Percentiles rank a stretch among this genome's conserved stretches.
Conservation (phyloP, 2,329 filamentous ascomycete species). For the Ophiostoma sp. region DNA sequence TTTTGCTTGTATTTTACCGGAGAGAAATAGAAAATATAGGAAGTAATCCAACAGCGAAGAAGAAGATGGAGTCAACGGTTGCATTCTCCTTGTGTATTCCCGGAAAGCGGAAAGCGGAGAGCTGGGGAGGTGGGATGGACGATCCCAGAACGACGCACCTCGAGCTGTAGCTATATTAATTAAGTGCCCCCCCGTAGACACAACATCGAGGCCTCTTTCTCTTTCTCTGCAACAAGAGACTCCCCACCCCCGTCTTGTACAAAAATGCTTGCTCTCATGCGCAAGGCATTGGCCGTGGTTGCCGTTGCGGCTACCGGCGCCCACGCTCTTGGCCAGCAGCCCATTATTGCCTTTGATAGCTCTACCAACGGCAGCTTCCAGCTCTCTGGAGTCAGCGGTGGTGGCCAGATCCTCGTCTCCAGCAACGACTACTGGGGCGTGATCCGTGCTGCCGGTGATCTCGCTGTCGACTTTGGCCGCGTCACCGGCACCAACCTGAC, state of each 20-base stretch:
- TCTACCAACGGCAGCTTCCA: slow-evolving; percentile 32
- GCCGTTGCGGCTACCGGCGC: slow-evolving; percentile 23
- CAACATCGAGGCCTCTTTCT: background rate
- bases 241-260: background rate
- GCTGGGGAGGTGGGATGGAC: background rate
- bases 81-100: background rate
- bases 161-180: background rate
- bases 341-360: slow-evolving; percentile 41
- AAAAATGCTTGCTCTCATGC: slow-evolving; percentile 16
- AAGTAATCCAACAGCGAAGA: background rate
- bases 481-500: slow-evolving; percentile 62
- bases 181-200: background rate
- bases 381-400: slow-evolving; percentile 34
- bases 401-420: slow-evolving; percentile 51
- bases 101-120: background rate
- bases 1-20: background rate
- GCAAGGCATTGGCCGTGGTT: slow-evolving; percentile 3
- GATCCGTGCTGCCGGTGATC: slow-evolving; percentile 60
- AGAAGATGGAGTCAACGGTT: background rate
- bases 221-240: background rate
- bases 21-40: background rate
- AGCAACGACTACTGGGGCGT: slow-evolving; percentile 62
- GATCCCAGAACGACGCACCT: background rate
- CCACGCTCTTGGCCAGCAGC: slow-evolving; percentile 46
- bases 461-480: slow-evolving; percentile 64